Conservation (phyloP, 2,329 filamentous ascomycete genomes). For the Zymoseptoria tritici region DNA sequence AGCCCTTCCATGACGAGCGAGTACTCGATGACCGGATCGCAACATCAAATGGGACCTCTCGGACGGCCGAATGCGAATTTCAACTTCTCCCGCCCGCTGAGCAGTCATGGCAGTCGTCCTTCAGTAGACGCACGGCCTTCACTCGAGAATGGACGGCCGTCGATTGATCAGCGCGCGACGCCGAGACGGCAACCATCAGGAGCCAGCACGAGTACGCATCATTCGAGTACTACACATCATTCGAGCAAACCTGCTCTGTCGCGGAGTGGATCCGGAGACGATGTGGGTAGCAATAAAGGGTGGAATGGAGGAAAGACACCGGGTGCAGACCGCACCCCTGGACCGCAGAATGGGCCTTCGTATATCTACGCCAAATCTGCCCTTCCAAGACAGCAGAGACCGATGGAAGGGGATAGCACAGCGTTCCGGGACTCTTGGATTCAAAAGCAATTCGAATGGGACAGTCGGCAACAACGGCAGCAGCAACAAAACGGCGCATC, state of each 20-base stretch:
- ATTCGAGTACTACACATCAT: slow-evolving; percentile 18
- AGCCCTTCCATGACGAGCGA: slow-evolving; percentile 59
- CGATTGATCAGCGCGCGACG: slow-evolving; percentile 15
- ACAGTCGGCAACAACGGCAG: slow-evolving; percentile 26
- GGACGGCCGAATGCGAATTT: slow-evolving; percentile 12
- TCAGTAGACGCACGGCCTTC: slow-evolving; percentile 34
- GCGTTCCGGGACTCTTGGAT: slow-evolving; percentile 48
- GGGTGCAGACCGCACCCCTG: slow-evolving; percentile 6
- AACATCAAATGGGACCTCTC: slow-evolving; percentile 9
- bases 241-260: slow-evolving; percentile 19
- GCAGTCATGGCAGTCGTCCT: slow-evolving; percentile 48
- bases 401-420: slow-evolving; percentile 60
- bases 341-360: slow-evolving; percentile 45
- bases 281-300: slow-evolving; percentile 4
- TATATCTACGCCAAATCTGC: slow-evolving; percentile 83
- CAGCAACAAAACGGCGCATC: neutral
- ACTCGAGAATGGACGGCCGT: slow-evolving; percentile 27
- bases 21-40: slow-evolving; percentile 53
- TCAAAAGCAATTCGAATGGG: slow-evolving; percentile 53
- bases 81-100: slow-evolving; percentile 90
- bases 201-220: slow-evolving; percentile 21
- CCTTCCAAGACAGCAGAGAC: slow-evolving; percentile 70
- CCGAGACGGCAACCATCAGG: slow-evolving; percentile 20
- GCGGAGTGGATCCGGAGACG: slow-evolving; percentile 35
- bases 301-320: slow-evolving; percentile 8